Conservation (phyloP, 2,329 filamentous ascomycete species). For the Colletotrichum godetiae region DNA sequence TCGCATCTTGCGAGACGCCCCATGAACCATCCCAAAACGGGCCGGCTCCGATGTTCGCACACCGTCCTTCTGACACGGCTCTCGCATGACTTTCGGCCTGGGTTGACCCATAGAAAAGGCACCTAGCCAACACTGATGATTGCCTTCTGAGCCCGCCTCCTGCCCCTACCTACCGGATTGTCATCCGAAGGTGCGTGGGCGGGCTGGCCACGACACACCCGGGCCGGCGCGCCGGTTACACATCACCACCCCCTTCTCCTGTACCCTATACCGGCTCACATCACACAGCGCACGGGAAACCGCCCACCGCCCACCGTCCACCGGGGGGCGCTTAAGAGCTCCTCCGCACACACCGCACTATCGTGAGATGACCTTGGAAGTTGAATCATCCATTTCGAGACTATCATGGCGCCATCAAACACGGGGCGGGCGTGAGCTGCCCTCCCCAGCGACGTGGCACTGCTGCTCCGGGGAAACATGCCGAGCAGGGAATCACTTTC, state of each 20-base stretch:
- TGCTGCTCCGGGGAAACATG: too few species aligned
- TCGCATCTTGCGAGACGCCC: not conserved
- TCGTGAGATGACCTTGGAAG: not conserved
- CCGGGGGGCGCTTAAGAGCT: not conserved
- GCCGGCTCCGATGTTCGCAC: slow-evolving; percentile 11
- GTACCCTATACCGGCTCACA: not conserved
- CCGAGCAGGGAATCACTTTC: not conserved
- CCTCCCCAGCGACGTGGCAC: not conserved
- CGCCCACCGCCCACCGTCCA: not conserved
- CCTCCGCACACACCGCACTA: not conserved
- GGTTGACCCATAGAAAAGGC: slow-evolving; percentile 6
- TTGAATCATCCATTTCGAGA: not conserved
- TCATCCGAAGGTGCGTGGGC: not conserved
- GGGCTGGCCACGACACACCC: not conserved
- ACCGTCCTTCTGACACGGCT: not conserved
- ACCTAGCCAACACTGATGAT: too few species aligned
- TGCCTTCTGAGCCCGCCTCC: not conserved
- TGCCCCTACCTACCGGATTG: not conserved
- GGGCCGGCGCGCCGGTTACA: slow-evolving; percentile 2
- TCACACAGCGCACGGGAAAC: not conserved
- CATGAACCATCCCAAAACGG: not conserved
- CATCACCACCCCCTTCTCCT: too few species aligned
- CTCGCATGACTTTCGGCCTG: slow-evolving; percentile 19
- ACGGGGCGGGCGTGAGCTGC: not conserved
- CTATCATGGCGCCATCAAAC: not conserved